phyloP scores from a whole-genome alignment of 805 yeast species.

The Ogataea paraovalis region DNA sequence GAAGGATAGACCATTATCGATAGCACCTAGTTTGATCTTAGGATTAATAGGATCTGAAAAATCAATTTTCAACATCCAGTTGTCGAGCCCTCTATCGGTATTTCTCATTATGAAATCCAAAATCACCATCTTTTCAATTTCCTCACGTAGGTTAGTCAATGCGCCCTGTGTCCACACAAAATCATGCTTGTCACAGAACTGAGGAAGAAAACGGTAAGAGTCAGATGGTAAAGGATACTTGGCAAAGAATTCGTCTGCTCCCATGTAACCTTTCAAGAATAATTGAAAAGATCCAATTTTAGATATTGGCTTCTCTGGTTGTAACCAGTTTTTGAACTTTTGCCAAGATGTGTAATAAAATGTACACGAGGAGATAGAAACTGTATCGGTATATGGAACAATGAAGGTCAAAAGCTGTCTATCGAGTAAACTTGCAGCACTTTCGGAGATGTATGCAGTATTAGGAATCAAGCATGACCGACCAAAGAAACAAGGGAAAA shows the following conservation, averaged over 20 bases:
- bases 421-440: conserved; percentile 67
- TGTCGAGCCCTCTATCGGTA: conserved; percentile 71
- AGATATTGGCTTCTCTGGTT: conserved; percentile 28
- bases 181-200: conserved; percentile 1
- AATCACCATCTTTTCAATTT: conserved; percentile 65
- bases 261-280: conserved; percentile 53
- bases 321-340: conserved; percentile 21
- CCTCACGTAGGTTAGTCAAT: conserved; percentile 50
- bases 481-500: conserved; percentile 77
- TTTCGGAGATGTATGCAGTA: conserved; percentile 66
- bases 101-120: conserved; percentile 70
- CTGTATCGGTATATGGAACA: conserved; percentile 64
- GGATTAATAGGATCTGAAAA: conserved; percentile 38
- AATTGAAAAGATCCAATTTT: conserved; percentile 69
- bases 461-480: conserved; percentile 69
- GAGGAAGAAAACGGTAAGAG: conserved; percentile 2
- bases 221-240: conserved; percentile 48
- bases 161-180: conserved; percentile 53
- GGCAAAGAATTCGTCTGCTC: conserved; percentile 57
- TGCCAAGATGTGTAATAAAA: conserved; percentile 56
- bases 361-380: conserved; percentile 41
- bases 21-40: conserved; percentile 56
- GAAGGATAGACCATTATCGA: conserved; percentile 69
- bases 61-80: conserved; percentile 70
- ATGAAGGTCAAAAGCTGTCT: conserved; percentile 52